Evolutionary conservation across 495 filamentous ascomycete genomes (phyloP), one percentile per base, ranked within the genome.

Genomic region (Paragyromitra xinjiangensis): DNA sequence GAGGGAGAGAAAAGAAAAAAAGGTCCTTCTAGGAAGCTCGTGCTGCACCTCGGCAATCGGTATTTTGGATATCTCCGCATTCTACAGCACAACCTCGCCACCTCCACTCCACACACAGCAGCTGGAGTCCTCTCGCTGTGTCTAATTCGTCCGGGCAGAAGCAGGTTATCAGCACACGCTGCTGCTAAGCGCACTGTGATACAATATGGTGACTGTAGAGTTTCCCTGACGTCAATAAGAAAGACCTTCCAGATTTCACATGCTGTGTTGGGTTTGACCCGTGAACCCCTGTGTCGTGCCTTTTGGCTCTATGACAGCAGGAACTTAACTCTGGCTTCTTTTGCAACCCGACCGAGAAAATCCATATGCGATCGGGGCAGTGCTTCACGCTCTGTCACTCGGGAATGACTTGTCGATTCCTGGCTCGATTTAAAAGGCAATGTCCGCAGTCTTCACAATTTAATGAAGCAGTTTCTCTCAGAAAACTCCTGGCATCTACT

Each of bases 41-140:
- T 70, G 67, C 67, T 70, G 37, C 67, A 61, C 67, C 67, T 70
- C 67, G 67, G 67, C 67, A 70, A 70, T 70, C 67, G 67, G 67
- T 70, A 48, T 14, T n/a, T 42, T 39, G 40, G 56, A 34, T 48
- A 62, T 70, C 67, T 70, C 67, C 67, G 67, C 67, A 68, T 61
- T 48, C 44, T 22, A 19, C 50, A 53, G 44, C 44, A 48, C 55
- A 71, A 37, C 56, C 42, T 71, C 56, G 69, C 69, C 58, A 63
- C 69, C 19, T 14, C 66, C 12, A 26, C 55, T 59, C 51, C 12
- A 26, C 55, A 22, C 48, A 26, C 29, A 14, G 63, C 26, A 64
- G 14, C 24, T 42, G 39, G 11, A 4, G 44, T 16, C 29, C 29
- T 34, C 4, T 34, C 2, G 29, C 29, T 34, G 16, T 48, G 11